Evolutionary conservation across 495 filamentous ascomycete species (phyloP), one percentile per base, ranked within the genome.

Genomic region (Cudoniella acicularis): DNA sequence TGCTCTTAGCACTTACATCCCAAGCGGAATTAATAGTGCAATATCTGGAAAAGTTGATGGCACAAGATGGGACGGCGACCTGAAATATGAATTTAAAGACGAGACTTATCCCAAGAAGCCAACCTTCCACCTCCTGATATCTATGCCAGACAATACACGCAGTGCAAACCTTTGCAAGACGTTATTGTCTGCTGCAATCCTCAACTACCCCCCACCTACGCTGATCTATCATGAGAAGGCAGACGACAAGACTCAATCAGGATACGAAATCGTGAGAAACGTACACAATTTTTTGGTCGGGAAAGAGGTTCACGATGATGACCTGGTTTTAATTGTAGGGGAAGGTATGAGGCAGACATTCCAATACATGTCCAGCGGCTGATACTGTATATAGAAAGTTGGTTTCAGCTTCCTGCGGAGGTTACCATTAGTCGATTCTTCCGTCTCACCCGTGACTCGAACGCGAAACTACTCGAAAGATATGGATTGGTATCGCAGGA

Each of bases 381-480:
- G 46, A 43, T 18, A 16, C 13, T 17, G 21, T 25, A 18, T 53
- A 18, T n/a, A 59, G 82, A 87, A 58, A 71, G 76, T 0, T 82
- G 81, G 73, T 86, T 88, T 65, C 84, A 88, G 66, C 68, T 87
- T 24, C 83, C 82, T 0, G 75, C 82, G 1, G 77, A 84, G 43
- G 70, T 87, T 9, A 63, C 84, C 57, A 77, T 88, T 2, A 65
- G 76, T 51, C 73, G 83, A 36, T 87, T 82, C 62, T 76, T 82
- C 54, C 67, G 69, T 3, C 66, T 84, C 22, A 56, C 81, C 8
- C 65, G 70, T 13, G 75, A 74, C 40, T 79, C 76, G 17, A 83
- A 86, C 57, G 62, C 67, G 25, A 74, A 76, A 24, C 63, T 85
- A 40, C 61, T 61, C 42, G 66, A 71, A 40, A 76, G 75, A 42